Percentiles rank a stretch among this genome's conserved stretches.
Evolutionary conservation across 352 stramenopile species (phyloP).

Genomic region (Phytophthora ramorum): DNA sequence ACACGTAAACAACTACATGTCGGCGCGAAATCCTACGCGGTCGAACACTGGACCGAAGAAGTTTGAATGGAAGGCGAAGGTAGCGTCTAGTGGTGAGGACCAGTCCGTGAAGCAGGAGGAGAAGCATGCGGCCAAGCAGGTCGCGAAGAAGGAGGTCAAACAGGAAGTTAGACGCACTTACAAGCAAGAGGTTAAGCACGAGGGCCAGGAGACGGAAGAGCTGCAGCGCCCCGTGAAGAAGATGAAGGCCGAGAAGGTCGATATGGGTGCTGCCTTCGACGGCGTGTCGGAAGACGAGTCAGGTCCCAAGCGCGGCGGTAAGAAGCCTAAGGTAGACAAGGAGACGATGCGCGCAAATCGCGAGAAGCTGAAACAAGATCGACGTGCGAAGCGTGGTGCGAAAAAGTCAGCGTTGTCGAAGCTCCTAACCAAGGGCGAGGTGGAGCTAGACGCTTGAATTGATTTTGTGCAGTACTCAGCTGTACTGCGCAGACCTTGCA

Average conservation of each 20-base stretch:
- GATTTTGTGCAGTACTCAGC: background rate
- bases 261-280: slow-evolving; percentile 84
- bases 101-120: slow-evolving; percentile 12
- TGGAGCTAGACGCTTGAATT: slow-evolving; percentile 50
- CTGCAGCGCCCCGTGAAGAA: slow-evolving; percentile 31
- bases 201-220: slow-evolving; percentile 8
- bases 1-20: slow-evolving; percentile 50
- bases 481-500: background rate
- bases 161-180: background rate
- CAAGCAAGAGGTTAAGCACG: slow-evolving; percentile 4
- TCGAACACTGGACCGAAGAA: slow-evolving; percentile 20
- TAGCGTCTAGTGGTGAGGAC: background rate
- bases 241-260: slow-evolving; percentile 58
- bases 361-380: slow-evolving; percentile 62
- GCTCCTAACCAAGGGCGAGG: slow-evolving; percentile 49
- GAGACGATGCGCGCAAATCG: slow-evolving; percentile 62
- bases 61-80: slow-evolving; percentile 47
- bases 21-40: slow-evolving; percentile 19
- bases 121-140: background rate
- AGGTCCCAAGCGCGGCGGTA: slow-evolving; percentile 13
- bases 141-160: background rate
- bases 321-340: slow-evolving; percentile 56
- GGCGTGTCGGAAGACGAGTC: slow-evolving; percentile 56
- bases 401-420: slow-evolving; percentile 70
- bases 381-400: slow-evolving; percentile 54